Base-by-base conservation (phyloP, 2,329 filamentous ascomycete species). In the Diaporthe ilicicola region DNA sequence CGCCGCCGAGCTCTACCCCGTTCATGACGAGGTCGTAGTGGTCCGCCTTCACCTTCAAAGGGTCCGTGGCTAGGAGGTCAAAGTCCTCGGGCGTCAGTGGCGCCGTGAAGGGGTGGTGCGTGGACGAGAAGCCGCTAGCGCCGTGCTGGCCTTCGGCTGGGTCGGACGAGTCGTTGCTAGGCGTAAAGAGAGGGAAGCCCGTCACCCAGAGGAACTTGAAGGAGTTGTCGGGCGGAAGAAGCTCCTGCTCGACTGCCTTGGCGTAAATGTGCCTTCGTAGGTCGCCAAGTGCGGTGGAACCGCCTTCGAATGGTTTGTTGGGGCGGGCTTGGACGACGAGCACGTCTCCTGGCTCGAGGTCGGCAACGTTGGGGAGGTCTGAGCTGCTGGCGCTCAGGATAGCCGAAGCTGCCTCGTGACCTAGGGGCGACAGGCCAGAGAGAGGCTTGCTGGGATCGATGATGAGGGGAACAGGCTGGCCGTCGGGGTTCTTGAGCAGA, bases 11-110 rank as follows among this genome's bases (percentile, higher is more conserved):
- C 81, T 99, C 96, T 6, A 97, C 90, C 4, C 96, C 96, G 79
- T 99, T 99, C 76, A 98, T 89, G 0, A 99, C 95, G 17, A 99
- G 90, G 76, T 99, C 96, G 82, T 98, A 99, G 79, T 97, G 95
- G 76, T 97, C 95, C 4, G 93, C 97, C 75, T 88, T 89, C 1
- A 90, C 94, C 56, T 86, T 82, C 0, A 94, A 85, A 0, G 96
- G 95, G 50, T 94, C 86, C 0, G 86, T 90, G 46, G 90, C 85
- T 1, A 98, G 88, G 0, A 94, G 82, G 48, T 94, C 91, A 19
- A 97, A 88, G 78, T 98, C 95, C 5, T 84, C 83, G 0, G 87
- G 81, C 0, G 89, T 89, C 44, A 93, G 89, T 0, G 96, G 96
- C 0, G 96, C 93, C 0, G 96, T 99, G 82, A 99, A 99, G 0